phyloP scores from a whole-genome alignment of 2,329 filamentous ascomycete genomes.

The Colletotrichum nymphaeae region DNA sequence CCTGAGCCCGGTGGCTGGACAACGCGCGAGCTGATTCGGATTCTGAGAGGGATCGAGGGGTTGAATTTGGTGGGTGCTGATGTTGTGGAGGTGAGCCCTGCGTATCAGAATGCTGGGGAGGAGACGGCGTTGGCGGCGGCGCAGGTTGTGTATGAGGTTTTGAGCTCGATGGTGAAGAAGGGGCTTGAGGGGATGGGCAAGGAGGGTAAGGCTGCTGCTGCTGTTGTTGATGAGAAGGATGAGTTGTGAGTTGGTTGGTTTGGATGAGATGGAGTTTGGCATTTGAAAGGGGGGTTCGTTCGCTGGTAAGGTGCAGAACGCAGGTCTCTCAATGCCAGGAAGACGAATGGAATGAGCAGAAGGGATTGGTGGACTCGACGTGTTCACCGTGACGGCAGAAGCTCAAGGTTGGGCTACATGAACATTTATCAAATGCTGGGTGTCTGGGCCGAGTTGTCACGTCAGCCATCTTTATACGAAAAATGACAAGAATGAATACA shows the following conservation, averaged over 20 bases:
- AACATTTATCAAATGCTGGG: no score
- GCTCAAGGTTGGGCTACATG: neutral
- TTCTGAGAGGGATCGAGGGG: conserved; percentile 83
- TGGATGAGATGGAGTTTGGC: neutral
- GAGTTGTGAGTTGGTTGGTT: conserved; percentile 46
- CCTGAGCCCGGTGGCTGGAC: conserved; percentile 94
- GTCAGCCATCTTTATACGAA: neutral
- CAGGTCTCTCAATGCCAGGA: neutral
- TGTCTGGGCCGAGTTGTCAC: neutral
- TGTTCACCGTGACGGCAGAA: neutral
- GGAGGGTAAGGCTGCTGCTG: conserved; percentile 41
- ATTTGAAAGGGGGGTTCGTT: neutral
- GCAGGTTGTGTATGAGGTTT: conserved; percentile 87
- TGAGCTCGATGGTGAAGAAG: conserved; percentile 79
- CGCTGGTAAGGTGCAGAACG: neutral
- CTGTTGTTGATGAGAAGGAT: conserved; percentile 42
- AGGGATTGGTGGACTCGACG: neutral
- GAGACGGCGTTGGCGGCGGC: conserved; percentile 85
- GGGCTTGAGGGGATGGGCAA: conserved; percentile 52
- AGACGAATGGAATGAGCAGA: neutral
- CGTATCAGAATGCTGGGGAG: conserved; percentile 84
- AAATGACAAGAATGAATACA: neutral
- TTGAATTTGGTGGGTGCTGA: conserved; percentile 91
- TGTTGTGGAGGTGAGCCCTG: conserved; percentile 88
- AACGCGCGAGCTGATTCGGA: conserved; percentile 85